phyloP scores from a whole-genome alignment of 2,329 filamentous ascomycete genomes.

The Corniculantispora saksenae region DNA sequence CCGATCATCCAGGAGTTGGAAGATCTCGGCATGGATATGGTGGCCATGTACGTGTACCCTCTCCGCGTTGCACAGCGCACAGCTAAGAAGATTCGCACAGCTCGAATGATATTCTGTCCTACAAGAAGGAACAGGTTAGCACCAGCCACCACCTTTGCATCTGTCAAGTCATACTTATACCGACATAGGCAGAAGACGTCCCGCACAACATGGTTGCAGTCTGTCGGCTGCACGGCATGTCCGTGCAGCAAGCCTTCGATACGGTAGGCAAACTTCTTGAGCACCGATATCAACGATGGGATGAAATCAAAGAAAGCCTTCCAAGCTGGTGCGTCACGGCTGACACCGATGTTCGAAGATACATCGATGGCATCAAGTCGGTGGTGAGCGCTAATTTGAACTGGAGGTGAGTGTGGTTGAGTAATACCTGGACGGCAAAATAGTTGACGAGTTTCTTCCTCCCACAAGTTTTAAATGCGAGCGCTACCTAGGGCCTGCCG shows the following conservation, averaged over 20 bases:
- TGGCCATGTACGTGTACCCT: constrained; percentile 25
- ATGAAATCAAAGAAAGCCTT: constrained; percentile 19
- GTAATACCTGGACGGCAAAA: too few relatives aligned
- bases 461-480: constrained; percentile 21
- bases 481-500: constrained; percentile 20
- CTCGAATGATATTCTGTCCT: constrained; percentile 27
- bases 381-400: constrained; percentile 26
- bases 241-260: constrained; percentile 26
- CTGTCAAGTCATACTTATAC: neutral
- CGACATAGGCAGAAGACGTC: constrained; percentile 21
- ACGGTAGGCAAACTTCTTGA: constrained; percentile 24
- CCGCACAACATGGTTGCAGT: constrained; percentile 26
- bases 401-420: constrained; percentile 18
- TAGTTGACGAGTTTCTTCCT: neutral
- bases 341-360: constrained; percentile 22
- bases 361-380: constrained; percentile 28
- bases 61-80: too few relatives aligned
- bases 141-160: neutral
- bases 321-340: constrained; percentile 20
- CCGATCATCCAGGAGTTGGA: constrained; percentile 25
- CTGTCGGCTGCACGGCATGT: constrained; percentile 23
- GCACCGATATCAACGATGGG: constrained; percentile 24
- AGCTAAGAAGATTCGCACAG: constrained; percentile 11
- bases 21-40: constrained; percentile 26
- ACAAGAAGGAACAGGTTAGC: constrained; percentile 26